These are phyloP conservation scores for Silene coronaria DNA, from an alignment of 179 eudicot species.

Conservation along the genomic window DNA sequence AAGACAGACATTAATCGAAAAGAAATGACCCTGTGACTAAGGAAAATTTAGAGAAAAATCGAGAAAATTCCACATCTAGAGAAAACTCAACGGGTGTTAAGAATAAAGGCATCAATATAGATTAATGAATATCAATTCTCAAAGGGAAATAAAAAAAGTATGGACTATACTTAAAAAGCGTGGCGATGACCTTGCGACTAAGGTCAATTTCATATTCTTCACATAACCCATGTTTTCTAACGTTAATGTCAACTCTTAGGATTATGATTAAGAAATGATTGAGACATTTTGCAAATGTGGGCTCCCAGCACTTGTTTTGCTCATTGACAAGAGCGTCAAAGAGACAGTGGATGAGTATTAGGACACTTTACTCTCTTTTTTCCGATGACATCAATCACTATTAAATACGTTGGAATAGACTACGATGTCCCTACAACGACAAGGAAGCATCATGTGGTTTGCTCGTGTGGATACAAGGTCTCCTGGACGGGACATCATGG, in stretches of 20 bases:
- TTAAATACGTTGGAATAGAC: constrained; percentile 19
- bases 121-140: no score
- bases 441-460: constrained; percentile 1
- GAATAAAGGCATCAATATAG: neutral
- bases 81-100: no score
- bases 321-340: constrained; percentile 25
- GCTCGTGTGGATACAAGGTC: constrained; percentile 18
- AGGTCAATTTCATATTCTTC: constrained; percentile 24
- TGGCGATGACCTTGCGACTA: constrained; percentile 20
- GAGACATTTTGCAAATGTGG: constrained; percentile 21
- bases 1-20: neutral
- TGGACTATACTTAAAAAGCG: constrained; percentile 20
- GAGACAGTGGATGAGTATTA: constrained; percentile 27
- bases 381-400: constrained; percentile 23
- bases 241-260: constrained; percentile 33
- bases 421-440: constrained; percentile 10
- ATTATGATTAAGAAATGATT: constrained; percentile 20
- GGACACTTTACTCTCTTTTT: constrained; percentile 24
- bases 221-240: constrained; percentile 17
- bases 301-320: constrained; percentile 28
- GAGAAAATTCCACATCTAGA: no score
- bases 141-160: no score
- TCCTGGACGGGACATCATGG: neutral
- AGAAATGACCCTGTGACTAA: no score
- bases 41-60: no score